A percentile compares a stretch with the other conserved stretches of the same genome.
Conservation (phyloP, 208 protist species). For the Trypanosoma caninum region DNA sequence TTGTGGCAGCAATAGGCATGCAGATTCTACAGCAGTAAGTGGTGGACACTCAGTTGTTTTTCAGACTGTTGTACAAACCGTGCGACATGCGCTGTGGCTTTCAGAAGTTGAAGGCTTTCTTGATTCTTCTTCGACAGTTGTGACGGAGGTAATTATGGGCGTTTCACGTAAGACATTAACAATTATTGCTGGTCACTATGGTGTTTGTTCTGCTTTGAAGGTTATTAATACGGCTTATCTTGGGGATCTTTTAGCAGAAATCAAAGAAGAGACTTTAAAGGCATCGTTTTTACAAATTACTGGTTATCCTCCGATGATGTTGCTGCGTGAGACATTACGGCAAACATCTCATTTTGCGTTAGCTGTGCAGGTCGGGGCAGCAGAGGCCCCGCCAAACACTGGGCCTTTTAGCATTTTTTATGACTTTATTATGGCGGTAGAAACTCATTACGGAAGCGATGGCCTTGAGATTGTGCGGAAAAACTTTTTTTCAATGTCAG, state of each 20-base stretch:
- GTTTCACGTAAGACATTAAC: slow-evolving; percentile 56
- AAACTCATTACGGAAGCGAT: slow-evolving; percentile 31
- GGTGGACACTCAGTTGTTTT: slow-evolving; percentile 27
- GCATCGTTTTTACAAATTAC: slow-evolving; percentile 16
- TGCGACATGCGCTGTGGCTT: slow-evolving; percentile 54
- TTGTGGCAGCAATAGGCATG: background rate
- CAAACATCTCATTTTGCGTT: slow-evolving; percentile 55
- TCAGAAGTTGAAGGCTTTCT: slow-evolving; percentile 51
- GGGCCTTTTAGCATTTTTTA: slow-evolving; percentile 31
- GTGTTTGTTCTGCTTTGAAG: slow-evolving; percentile 33
- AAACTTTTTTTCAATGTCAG: slow-evolving; percentile 50
- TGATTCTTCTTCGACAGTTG: slow-evolving; percentile 29
- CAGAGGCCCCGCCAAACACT: slow-evolving; percentile 10
- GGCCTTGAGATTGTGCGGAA: slow-evolving; percentile 22
- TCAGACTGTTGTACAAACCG: slow-evolving; percentile 56
- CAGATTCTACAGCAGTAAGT: background rate
- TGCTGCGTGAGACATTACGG: slow-evolving; percentile 38
- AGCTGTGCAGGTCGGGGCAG: slow-evolving; percentile 35
- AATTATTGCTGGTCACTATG: slow-evolving; percentile 61
- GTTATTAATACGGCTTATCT: slow-evolving; percentile 28
- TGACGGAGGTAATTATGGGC: slow-evolving; percentile 27
- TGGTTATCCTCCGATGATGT: slow-evolving; percentile 7
- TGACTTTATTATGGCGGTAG: slow-evolving; percentile 34
- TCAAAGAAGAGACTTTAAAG: slow-evolving; percentile 31
- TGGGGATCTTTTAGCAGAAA: slow-evolving; percentile 15